Percentiles rank a stretch among this genome's conserved stretches.
These are phyloP conservation scores for Fagopyrum homotropicum DNA, from an alignment of 148 eudicot genomes.

Conservation along the genomic window DNA sequence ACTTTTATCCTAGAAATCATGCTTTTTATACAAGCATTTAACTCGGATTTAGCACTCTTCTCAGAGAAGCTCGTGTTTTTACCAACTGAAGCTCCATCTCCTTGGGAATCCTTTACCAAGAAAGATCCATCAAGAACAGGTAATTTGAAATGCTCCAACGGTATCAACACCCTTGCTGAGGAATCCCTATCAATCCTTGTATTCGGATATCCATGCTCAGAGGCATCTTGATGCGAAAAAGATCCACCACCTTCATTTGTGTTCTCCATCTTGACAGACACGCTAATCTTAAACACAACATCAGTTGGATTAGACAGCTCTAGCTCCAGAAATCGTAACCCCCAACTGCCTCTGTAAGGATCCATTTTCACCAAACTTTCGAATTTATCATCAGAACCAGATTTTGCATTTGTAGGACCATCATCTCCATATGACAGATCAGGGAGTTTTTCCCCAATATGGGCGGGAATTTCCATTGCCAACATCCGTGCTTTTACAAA, in stretches of 20 bases:
- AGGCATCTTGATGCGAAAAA: constrained; percentile 24
- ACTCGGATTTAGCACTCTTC: constrained; percentile 74
- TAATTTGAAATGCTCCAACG: constrained; percentile 86
- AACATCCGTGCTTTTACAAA: constrained; percentile 88
- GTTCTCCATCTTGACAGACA: constrained; percentile 70
- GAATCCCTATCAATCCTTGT: constrained; percentile 86
- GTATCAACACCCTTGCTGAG: constrained; percentile 89
- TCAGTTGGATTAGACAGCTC: constrained; percentile 95
- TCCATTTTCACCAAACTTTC: constrained; percentile 78
- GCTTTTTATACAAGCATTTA: constrained; percentile 81
- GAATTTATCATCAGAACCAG: constrained; percentile 29
- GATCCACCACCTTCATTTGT: constrained; percentile 23
- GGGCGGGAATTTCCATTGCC: constrained; percentile 95
- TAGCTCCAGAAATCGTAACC: constrained; percentile 87
- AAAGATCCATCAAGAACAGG: constrained; percentile 86
- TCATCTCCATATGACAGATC: constrained; percentile 26
- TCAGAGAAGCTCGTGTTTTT: constrained; percentile 68
- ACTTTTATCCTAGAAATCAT: constrained; percentile 85
- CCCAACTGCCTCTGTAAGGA: constrained; percentile 97
- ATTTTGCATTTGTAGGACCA: constrained; percentile 20
- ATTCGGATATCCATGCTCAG: constrained; percentile 71
- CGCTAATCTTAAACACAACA: constrained; percentile 67
- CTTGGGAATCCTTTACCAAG: constrained; percentile 41
- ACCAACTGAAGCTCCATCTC: constrained; percentile 13
- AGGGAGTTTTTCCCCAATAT: constrained; percentile 48